These are phyloP conservation scores for Xylariaceae sp. DNA, from an alignment of 2,329 filamentous ascomycete genomes.

Conservation along the genomic window DNA sequence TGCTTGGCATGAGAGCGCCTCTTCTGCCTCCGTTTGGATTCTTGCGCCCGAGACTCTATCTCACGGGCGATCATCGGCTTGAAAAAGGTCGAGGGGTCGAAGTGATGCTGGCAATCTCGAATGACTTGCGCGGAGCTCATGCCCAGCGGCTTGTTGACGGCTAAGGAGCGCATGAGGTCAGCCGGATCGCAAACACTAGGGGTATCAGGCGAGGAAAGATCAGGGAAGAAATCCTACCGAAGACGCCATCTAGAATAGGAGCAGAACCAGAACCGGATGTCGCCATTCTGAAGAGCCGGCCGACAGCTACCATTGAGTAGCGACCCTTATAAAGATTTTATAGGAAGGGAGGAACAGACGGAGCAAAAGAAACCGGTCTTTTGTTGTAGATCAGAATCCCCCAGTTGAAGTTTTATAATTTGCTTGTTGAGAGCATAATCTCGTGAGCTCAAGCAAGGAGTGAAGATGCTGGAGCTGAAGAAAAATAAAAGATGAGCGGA, in stretches of 20 bases:
- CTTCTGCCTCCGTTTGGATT: slow-evolving; percentile 54
- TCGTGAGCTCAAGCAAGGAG: neutral
- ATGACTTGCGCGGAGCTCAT: slow-evolving; percentile 87
- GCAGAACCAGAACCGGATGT: slow-evolving; percentile 36
- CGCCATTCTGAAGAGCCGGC: slow-evolving; percentile 44
- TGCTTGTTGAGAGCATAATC: neutral
- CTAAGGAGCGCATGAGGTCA: slow-evolving; percentile 11
- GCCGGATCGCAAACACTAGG: neutral
- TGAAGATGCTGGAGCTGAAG: neutral
- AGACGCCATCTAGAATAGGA: slow-evolving; percentile 50
- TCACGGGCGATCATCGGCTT: slow-evolving; percentile 67
- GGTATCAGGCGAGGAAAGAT: neutral
- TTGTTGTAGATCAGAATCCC: neutral
- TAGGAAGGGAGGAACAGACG: neutral
- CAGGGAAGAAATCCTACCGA: slow-evolving; percentile 43
- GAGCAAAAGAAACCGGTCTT: neutral
- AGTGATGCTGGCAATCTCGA: slow-evolving; percentile 76
- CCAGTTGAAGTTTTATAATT: neutral
- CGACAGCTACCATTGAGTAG: slow-evolving; percentile 28
- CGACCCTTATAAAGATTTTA: neutral
- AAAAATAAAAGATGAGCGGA: neutral
- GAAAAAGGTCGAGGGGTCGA: slow-evolving; percentile 78
- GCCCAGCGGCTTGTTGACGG: slow-evolving; percentile 81
- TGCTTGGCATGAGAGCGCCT: slow-evolving; percentile 54
- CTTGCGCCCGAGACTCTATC: slow-evolving; percentile 47